Evolutionary conservation across 163 green algal species (phyloP), one percentile per base, ranked within the genome.

Genomic region (Chlamydomonas reinhardtii): DNA sequence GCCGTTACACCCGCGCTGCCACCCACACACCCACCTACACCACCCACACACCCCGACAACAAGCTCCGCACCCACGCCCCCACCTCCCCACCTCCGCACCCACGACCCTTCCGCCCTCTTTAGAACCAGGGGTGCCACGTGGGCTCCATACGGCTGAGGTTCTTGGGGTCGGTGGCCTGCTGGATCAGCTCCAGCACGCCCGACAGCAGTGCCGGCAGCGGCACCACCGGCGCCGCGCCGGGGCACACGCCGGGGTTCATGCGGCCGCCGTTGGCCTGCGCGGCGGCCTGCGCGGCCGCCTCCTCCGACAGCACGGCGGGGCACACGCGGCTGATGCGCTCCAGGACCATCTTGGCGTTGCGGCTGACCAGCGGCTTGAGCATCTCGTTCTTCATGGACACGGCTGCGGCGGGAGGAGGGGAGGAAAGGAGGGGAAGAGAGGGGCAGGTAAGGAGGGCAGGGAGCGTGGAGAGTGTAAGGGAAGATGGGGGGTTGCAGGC

Each of bases 91-190:
- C 39, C 39, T 14, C 48, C 48, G 48, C 39, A 32, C 72, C 15
- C 11, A 39, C 72, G 27, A 24, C 25, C 11, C 39, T 22, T 5
- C 48, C 24, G 24, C 17, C 48, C 20, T 29, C 29, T 14, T 56
- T 14, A 98, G 86, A 97, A 97, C 96, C 95, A 99, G 25, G 96
- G 93, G 70, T 97, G 92, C 96, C 96, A 99, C 0, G 95, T 98
- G n/a, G 95, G 92, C 82, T 99, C 97, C 97, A 99, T 99, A 62
- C 91, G 90, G 90, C 95, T 97, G 16, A 99, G 92, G 83, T 97
- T 97, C 48, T 90, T 84, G 20, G 94, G 92, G 56, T 93, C 90
- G 11, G 92, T 90, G 17, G 97, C 97, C 64, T 80, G 88, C 14
- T 95, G 92, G 11, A 97, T 88, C 65, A 98, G 88, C 62, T 93